Conservation (phyloP, 371 early-diverging fungal genomes). For the Syncephalastrum sp. region DNA sequence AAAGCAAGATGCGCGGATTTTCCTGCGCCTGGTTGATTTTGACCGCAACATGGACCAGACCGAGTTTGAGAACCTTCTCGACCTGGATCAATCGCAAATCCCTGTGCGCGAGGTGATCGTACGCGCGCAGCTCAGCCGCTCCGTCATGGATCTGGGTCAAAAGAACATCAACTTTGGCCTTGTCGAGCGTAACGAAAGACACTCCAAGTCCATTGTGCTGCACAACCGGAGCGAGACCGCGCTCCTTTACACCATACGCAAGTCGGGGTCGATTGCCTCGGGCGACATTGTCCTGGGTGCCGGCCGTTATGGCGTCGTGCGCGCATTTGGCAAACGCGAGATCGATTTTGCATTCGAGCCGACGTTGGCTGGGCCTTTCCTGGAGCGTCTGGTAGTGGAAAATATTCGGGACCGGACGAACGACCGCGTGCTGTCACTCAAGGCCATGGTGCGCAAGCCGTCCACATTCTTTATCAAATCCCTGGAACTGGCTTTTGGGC, state of each 20-base stretch:
- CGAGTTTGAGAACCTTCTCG: constrained; percentile 71
- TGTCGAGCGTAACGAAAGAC: constrained; percentile 84
- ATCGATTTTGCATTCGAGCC: constrained; percentile 94
- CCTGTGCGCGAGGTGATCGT: constrained; percentile 94
- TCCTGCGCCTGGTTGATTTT: constrained; percentile 77
- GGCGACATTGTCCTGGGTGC: constrained; percentile 84
- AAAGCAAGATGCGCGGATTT: constrained; percentile 80
- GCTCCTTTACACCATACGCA: constrained; percentile 87
- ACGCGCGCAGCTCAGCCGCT: constrained; percentile 79
- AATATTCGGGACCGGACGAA: constrained; percentile 89
- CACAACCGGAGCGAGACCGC: constrained; percentile 91
- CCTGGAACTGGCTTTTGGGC: constrained; percentile 76
- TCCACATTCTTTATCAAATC: constrained; percentile 85
- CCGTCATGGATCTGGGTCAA: constrained; percentile 93
- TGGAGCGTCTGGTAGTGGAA: constrained; percentile 86
- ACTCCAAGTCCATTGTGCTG: constrained; percentile 87
- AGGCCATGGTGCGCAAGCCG: constrained; percentile 90
- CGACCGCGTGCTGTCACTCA: constrained; percentile 78
- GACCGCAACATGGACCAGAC: constrained; percentile 69
- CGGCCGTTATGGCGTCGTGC: constrained; percentile 83
- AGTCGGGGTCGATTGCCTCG: constrained; percentile 94
- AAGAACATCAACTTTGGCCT: constrained; percentile 96
- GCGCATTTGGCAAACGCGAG: constrained; percentile 90
- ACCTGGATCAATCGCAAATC: constrained; percentile 60
- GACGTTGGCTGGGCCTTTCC: constrained; percentile 81